These are phyloP conservation scores for Fusarium duplospermum DNA, from an alignment of 2,329 filamentous ascomycete species.

Conservation along the genomic window DNA sequence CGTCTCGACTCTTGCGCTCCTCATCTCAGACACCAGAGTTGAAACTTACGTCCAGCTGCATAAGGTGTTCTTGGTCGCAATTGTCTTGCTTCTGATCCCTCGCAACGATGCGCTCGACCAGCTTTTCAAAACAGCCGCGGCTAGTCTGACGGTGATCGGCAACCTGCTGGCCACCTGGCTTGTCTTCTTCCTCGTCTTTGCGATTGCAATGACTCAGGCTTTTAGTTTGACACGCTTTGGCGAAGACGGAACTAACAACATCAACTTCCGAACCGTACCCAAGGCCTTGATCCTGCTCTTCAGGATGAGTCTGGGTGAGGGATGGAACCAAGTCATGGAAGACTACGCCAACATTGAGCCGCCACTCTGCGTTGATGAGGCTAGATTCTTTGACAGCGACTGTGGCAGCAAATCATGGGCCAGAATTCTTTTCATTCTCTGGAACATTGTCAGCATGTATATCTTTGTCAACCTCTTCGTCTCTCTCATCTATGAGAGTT, in stretches of 20 bases:
- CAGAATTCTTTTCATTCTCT: constrained; percentile 88
- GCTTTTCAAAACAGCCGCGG: constrained; percentile 97
- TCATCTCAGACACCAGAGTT: constrained; percentile 70
- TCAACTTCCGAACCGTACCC: constrained; percentile 94
- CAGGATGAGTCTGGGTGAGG: constrained; percentile 91
- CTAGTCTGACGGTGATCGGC: constrained; percentile 88
- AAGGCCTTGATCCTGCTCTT: constrained; percentile 95
- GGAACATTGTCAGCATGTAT: constrained; percentile 99
- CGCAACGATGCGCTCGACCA: constrained; percentile 97
- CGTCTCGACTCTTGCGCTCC: constrained; percentile 79
- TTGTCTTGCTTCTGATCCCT: constrained; percentile 90
- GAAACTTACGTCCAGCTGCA: constrained; percentile 82
- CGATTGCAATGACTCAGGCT: constrained; percentile 94
- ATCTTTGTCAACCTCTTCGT: constrained; percentile 99
- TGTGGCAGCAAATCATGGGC: constrained; percentile 94
- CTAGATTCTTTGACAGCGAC: constrained; percentile 85
- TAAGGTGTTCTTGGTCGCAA: constrained; percentile 92
- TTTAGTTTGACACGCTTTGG: constrained; percentile 96
- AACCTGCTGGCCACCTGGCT: constrained; percentile 98
- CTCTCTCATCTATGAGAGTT: constrained; percentile 98
- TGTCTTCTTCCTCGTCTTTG: constrained; percentile 94
- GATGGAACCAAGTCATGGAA: constrained; percentile 98
- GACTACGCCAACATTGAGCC: constrained; percentile 86
- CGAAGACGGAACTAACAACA: constrained; percentile 75
- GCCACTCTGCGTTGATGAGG: constrained; percentile 80